Conservation (phyloP, 2,329 filamentous ascomycete genomes). For the Neofusicoccum ribis region DNA sequence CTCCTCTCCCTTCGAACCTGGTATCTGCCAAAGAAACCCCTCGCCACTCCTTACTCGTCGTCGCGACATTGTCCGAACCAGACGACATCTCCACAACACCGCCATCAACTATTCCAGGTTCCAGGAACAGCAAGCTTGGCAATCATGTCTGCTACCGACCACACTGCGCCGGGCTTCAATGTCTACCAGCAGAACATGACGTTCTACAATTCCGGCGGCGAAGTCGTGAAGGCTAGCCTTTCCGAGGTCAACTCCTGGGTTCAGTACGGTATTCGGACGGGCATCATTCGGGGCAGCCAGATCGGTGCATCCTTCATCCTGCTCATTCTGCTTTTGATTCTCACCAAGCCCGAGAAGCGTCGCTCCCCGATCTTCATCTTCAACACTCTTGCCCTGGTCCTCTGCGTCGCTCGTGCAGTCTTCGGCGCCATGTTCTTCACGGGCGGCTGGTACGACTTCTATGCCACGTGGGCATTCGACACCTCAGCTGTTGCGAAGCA, state of each 20-base stretch:
- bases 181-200: slow-evolving; percentile 54
- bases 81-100: no score
- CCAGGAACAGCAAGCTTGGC: no score
- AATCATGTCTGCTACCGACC: no score
- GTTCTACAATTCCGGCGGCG: slow-evolving; percentile 48
- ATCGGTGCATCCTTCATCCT: slow-evolving; percentile 68
- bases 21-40: no score
- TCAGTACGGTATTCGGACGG: slow-evolving; percentile 49
- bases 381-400: slow-evolving; percentile 61
- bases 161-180: slow-evolving; percentile 37
- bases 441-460: slow-evolving; percentile 61
- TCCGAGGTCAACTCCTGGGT: slow-evolving; percentile 47
- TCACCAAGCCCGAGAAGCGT: slow-evolving; percentile 68
- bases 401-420: slow-evolving; percentile 61
- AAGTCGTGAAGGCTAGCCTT: slow-evolving; percentile 44
- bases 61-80: no score
- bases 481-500: slow-evolving; percentile 48
- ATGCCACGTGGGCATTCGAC: slow-evolving; percentile 59
- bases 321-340: slow-evolving; percentile 63
- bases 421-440: slow-evolving; percentile 62
- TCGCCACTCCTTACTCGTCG: not conserved
- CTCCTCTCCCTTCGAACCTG: not conserved
- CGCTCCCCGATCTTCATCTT: slow-evolving; percentile 64
- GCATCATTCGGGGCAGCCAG: slow-evolving; percentile 69
- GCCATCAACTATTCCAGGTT: no score